A percentile compares a stretch with the other conserved stretches of the same genome.
Conservation (phyloP, 176 grass and related monocot genomes). For the Pharus latifolius region DNA sequence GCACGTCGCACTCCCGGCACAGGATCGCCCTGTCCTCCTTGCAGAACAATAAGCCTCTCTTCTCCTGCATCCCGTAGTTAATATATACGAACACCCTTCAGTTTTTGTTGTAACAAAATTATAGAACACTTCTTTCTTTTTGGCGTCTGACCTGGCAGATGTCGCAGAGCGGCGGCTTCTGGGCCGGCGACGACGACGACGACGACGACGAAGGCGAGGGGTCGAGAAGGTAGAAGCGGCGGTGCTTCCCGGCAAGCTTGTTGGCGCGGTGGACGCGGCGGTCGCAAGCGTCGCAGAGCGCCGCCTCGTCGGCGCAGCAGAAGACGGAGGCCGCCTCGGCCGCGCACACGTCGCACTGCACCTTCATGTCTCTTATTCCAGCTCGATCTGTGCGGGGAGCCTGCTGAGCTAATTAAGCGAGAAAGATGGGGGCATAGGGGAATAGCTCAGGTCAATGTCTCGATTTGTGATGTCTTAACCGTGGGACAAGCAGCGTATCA, state of each 20-base stretch:
- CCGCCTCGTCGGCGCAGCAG: slow-evolving; percentile 86
- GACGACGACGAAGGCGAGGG: slow-evolving; percentile 5
- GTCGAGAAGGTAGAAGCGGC: slow-evolving; percentile 50
- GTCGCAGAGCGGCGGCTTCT: slow-evolving; percentile 57
- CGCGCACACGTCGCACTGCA: slow-evolving; percentile 78
- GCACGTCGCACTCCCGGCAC: slow-evolving; percentile 78
- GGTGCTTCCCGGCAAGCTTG: slow-evolving; percentile 69
- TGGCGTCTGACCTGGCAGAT: slow-evolving; percentile 55
- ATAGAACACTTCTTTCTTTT: neutral
- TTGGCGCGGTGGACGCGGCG: slow-evolving; percentile 59
- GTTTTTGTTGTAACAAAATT: neutral
- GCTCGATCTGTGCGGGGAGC: neutral
- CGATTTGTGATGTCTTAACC: neutral
- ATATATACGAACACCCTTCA: neutral
- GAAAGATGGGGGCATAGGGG: neutral
- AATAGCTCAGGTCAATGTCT: slow-evolving; percentile 2
- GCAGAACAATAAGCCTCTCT: slow-evolving; percentile 79
- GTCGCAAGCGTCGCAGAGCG: slow-evolving; percentile 68
- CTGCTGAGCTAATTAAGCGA: neutral
- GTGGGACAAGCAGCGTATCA: neutral
- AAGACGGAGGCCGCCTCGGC: slow-evolving; percentile 63
- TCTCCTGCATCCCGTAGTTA: slow-evolving; percentile 40
- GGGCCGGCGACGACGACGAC: neutral
- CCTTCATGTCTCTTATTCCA: slow-evolving; percentile 43
- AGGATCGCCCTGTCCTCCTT: slow-evolving; percentile 90